Percentiles rank a stretch among this genome's conserved stretches.
Evolutionary conservation across 2,329 filamentous ascomycete genomes (phyloP).

Genomic region (Coniella lustricola): DNA sequence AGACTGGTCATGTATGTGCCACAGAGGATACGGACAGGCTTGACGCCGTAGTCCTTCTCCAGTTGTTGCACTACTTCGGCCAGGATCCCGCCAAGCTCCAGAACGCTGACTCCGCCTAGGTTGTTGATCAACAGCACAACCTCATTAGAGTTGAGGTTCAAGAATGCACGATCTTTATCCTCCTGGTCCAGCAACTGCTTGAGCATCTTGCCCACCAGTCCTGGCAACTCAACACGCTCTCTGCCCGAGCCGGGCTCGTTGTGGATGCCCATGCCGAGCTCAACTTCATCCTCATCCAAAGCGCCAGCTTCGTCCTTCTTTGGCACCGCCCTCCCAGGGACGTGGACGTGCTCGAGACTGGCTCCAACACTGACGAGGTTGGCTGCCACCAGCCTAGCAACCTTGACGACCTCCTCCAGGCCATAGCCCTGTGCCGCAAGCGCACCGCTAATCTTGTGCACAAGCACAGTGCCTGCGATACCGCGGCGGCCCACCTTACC

Average conservation of each 20-base stretch:
- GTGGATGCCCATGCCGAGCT: constrained; percentile 73
- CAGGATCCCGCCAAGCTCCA: constrained; percentile 67
- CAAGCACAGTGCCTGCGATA: constrained; percentile 83
- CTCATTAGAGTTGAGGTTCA: constrained; percentile 55
- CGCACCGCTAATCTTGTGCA: constrained; percentile 85
- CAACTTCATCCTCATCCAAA: constrained; percentile 50
- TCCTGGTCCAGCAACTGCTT: constrained; percentile 57
- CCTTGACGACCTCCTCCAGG: constrained; percentile 63
- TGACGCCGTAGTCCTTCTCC: constrained; percentile 47
- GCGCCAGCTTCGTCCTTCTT: constrained; percentile 47
- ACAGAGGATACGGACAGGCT: constrained; percentile 56
- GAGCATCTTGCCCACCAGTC: constrained; percentile 59
- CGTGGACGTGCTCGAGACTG: constrained; percentile 85
- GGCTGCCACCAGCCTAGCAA: constrained; percentile 63
- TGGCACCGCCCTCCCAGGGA: constrained; percentile 63
- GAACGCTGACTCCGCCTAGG: constrained; percentile 63
- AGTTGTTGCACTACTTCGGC: constrained; percentile 62
- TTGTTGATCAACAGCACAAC: constrained; percentile 69
- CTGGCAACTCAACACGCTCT: constrained; percentile 43
- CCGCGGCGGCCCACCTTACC: constrained; percentile 91
- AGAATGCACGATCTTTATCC: constrained; percentile 65
- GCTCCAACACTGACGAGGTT: constrained; percentile 83
- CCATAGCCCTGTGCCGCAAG: constrained; percentile 63
- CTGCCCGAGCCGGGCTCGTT: constrained; percentile 57
- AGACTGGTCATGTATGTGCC: constrained; percentile 75